Base-by-base conservation (phyloP, 1,284 basidiomycete genomes). In the Inonotus obliquus region DNA sequence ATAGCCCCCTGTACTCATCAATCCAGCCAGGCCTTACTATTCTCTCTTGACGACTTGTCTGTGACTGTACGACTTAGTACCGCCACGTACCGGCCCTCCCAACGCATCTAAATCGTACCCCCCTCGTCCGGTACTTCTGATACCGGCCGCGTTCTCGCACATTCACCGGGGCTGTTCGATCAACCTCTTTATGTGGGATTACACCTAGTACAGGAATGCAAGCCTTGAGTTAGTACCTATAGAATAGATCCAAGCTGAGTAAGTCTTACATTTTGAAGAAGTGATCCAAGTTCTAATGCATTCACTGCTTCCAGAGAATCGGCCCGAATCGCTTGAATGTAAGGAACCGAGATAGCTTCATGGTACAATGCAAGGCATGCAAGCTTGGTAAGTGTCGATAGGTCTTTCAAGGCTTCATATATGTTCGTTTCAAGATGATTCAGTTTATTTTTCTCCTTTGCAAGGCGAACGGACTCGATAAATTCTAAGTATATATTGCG, bases 381-480 rank as follows among this genome's bases (percentile, higher is more conserved):
- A 6, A 66, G 60, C 49, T 66, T 58, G 4, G 63, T 64, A 19
- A 57, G 51, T 10, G 54, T 66, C 5, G 54, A 32, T 17, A n/a
- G 4, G 56, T 66, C 63, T 2, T 53, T 38, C 2, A 66, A 48
- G 1, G 48, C 61, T 1, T 55, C 10, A 19, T 37, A 52, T 6
- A 64, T 21, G 41, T 66, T 66, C 32, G 25, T 11, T 49, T 64
- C 60, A 14, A 66, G 56, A 58, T 66, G 55, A 37, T 54, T 66
- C 23, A 62, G 57, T 2, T 27, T 25, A 27, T 2, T 4, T n/a
- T 59, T 62, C 39, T 64, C 60, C 27, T 55, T 54, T 10, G 23
- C n/a, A 11, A 38, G 2, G 1, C 19, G 52, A n/a, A 47, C 17
- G 19, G 35, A 32, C 14, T 55, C 2, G 25, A 60, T 41, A 49